Conservation (phyloP, 2,329 filamentous ascomycete genomes). For the Pezicula rhizophila region DNA sequence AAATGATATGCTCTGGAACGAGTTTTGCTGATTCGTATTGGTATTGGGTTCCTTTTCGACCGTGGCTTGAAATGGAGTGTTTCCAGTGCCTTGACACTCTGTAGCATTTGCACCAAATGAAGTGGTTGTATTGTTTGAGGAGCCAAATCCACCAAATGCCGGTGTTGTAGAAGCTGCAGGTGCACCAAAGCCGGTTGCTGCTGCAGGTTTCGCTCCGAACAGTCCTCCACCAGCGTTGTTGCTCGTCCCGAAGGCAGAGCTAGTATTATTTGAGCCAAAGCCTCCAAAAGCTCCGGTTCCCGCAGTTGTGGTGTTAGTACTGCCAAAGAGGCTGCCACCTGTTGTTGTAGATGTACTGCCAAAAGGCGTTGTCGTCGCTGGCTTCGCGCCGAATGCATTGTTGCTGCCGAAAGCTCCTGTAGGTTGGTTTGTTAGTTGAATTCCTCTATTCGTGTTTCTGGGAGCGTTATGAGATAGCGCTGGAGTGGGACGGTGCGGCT, state of each 20-base stretch:
- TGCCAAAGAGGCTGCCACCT: slow-evolving; percentile 48
- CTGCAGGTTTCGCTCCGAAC: slow-evolving; percentile 12
- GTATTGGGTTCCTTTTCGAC: slow-evolving; percentile 67
- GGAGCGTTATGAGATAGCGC: too few species aligned
- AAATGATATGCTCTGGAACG: slow-evolving; percentile 76
- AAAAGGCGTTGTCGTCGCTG: slow-evolving; percentile 11
- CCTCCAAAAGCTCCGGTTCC: slow-evolving; percentile 26
- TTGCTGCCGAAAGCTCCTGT: slow-evolving; percentile 38
- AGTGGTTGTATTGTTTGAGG: slow-evolving; percentile 12
- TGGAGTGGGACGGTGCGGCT: too few species aligned
- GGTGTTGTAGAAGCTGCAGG: slow-evolving; percentile 12
- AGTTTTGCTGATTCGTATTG: slow-evolving; percentile 45
- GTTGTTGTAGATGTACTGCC: slow-evolving; percentile 33
- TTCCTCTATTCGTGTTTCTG: not conserved
- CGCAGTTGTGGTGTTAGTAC: slow-evolving; percentile 25
- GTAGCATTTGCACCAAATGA: slow-evolving; percentile 35
- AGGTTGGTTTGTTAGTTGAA: slow-evolving; percentile 1
- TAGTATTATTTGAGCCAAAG: slow-evolving; percentile 35
- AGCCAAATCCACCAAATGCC: slow-evolving; percentile 21
- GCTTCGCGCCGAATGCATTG: slow-evolving; percentile 29
- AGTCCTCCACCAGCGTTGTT: too few species aligned
- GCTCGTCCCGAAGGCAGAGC: not conserved
- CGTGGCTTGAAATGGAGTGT: slow-evolving; percentile 61
- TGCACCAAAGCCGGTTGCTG: slow-evolving; percentile 15
- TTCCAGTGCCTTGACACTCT: slow-evolving; percentile 63